A percentile compares a stretch with the other conserved stretches of the same genome.
Evolutionary conservation across 768 basidiomycete species (phyloP).

Genomic region (Suillus luteus): DNA sequence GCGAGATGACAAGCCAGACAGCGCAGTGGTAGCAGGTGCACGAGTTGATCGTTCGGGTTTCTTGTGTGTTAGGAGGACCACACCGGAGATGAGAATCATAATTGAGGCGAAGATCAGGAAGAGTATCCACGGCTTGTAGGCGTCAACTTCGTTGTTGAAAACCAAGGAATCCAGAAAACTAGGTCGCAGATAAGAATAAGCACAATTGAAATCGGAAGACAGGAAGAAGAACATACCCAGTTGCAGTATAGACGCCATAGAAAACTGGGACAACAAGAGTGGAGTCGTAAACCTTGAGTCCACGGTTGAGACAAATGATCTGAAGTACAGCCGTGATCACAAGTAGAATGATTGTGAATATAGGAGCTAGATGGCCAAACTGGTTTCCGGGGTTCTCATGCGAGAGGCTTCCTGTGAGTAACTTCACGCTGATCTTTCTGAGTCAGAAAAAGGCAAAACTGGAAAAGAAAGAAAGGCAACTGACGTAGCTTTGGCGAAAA

Average conservation of each 20-base stretch:
- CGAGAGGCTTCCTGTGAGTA: constrained; percentile 74
- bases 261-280: constrained; percentile 93
- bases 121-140: constrained; percentile 88
- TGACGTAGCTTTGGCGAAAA: constrained; percentile 64
- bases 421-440: constrained; percentile 59
- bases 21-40: constrained; percentile 29
- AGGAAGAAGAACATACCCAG: constrained; percentile 53
- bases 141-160: constrained; percentile 83
- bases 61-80: constrained; percentile 92
- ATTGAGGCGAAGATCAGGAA: constrained; percentile 89
- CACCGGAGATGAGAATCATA: constrained; percentile 82
- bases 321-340: constrained; percentile 81
- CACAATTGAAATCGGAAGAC: neutral
- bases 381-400: constrained; percentile 85
- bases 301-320: constrained; percentile 90
- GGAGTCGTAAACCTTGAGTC: constrained; percentile 87
- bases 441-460: constrained; percentile 15
- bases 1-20: constrained; percentile 23
- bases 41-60: constrained; percentile 61
- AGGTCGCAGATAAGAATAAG: constrained; percentile 11
- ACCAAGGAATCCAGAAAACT: constrained; percentile 68
- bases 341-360: constrained; percentile 68
- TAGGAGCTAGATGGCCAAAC: constrained; percentile 78
- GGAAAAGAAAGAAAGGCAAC: constrained; percentile 14
- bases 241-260: constrained; percentile 88